Conservation (phyloP, 176 grass and related monocot species). For the Avena eriantha region DNA sequence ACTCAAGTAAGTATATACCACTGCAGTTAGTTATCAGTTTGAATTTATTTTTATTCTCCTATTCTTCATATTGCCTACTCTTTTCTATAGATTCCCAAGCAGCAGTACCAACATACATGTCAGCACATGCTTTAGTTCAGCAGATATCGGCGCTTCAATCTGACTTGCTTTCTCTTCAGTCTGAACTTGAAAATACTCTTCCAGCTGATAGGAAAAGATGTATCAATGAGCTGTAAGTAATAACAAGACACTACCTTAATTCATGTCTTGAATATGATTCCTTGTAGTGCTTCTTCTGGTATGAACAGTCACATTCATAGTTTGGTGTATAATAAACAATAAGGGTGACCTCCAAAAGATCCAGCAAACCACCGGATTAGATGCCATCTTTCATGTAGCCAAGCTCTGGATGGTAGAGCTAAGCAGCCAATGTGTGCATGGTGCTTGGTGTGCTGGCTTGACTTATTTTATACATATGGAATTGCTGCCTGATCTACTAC, state of each 20-base stretch:
- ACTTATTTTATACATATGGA: not conserved
- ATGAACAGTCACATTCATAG: constrained; percentile 18
- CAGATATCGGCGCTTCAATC: constrained; percentile 85
- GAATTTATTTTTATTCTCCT: constrained; percentile 12
- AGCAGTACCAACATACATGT: constrained; percentile 82
- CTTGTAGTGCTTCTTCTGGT: constrained; percentile 21
- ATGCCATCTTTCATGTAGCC: not conserved
- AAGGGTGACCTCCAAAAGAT: constrained; percentile 3
- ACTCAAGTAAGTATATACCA: constrained; percentile 70
- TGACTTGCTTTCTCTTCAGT: constrained; percentile 87
- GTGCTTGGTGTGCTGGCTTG: constrained; percentile 12
- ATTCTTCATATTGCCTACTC: constrained; percentile 31
- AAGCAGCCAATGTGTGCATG: constrained; percentile 1
- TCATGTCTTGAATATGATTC: not conserved
- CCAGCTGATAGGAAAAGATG: constrained; percentile 89
- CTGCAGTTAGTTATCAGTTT: not conserved
- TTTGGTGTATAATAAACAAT: constrained; percentile 27
- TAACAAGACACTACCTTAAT: constrained; percentile 28
- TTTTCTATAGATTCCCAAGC: constrained; percentile 66
- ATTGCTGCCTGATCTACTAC: constrained; percentile 1
- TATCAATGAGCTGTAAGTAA: constrained; percentile 94
- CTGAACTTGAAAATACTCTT: constrained; percentile 90
- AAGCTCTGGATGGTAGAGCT: not conserved
- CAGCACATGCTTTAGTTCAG: constrained; percentile 93
- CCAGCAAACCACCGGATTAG: not conserved